These are phyloP conservation scores for Vanrija sp. DNA, from an alignment of 1,284 basidiomycete genomes.

Conservation along the genomic window DNA sequence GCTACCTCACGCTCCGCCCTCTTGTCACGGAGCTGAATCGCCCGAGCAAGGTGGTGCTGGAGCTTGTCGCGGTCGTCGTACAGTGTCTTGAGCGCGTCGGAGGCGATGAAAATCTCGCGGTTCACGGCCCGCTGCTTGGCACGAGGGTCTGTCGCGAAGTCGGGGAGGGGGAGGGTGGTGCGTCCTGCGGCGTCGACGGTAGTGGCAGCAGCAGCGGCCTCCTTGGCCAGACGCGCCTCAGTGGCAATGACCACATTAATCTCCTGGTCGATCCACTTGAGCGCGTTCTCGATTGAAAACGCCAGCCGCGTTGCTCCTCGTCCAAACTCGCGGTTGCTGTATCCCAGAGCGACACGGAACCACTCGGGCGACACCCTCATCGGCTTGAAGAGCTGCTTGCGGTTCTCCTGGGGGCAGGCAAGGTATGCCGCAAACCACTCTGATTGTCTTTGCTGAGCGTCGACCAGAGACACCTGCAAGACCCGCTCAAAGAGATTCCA, in stretches of 20 bases:
- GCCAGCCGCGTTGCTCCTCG: background rate
- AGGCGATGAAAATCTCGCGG: constrained; percentile 1
- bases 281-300: background rate
- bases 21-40: background rate
- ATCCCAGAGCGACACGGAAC: constrained; percentile 7
- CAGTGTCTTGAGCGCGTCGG: background rate
- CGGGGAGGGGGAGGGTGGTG: background rate
- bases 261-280: constrained; percentile 6
- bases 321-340: background rate
- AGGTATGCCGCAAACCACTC: constrained; percentile 11
- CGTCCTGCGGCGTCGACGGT: background rate
- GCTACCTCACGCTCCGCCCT: background rate
- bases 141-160: background rate
- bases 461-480: constrained; percentile 4
- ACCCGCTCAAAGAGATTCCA: constrained; percentile 4
- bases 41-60: background rate
- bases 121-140: background rate
- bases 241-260: background rate
- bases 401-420: background rate
- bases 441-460: background rate
- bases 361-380: constrained; percentile 11
- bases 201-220: background rate
- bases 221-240: constrained; percentile 2
- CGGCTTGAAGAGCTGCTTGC: constrained; percentile 1
- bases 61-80: constrained; percentile 2